phyloP scores from a whole-genome alignment of 2,329 filamentous ascomycete species.

The Hypoxylon sp. region DNA sequence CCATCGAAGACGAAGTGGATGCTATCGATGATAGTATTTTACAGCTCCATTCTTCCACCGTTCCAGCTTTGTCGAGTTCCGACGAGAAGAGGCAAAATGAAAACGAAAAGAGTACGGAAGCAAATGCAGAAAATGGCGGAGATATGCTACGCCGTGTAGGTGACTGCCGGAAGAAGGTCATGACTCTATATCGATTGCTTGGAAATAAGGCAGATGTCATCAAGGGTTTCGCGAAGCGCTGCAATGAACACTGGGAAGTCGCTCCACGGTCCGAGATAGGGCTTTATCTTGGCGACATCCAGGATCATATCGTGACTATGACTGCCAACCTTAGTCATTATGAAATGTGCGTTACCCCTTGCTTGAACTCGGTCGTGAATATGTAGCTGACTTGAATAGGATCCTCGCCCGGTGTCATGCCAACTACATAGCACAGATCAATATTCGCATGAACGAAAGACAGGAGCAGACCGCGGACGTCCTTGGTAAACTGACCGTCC shows the following conservation, averaged over 20 bases:
- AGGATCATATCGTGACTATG: slow-evolving; percentile 99
- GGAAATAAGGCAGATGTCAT: slow-evolving; percentile 99
- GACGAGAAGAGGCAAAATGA: slow-evolving; percentile 56
- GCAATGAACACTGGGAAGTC: slow-evolving; percentile 98
- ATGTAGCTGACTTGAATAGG: slow-evolving; percentile 61
- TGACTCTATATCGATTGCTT: slow-evolving; percentile 91
- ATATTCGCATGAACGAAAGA: slow-evolving; percentile 98
- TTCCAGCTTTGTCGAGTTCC: slow-evolving; percentile 58
- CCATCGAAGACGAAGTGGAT: slow-evolving; percentile 96
- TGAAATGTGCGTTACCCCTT: slow-evolving; percentile 79
- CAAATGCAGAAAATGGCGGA: slow-evolving; percentile 67
- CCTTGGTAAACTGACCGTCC: slow-evolving; percentile 91
- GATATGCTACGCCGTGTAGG: slow-evolving; percentile 95
- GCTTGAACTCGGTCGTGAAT: neutral
- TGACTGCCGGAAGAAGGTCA: slow-evolving; percentile 96
- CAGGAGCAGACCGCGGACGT: slow-evolving; percentile 97
- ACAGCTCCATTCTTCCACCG: slow-evolving; percentile 77
- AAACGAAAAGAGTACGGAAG: slow-evolving; percentile 64
- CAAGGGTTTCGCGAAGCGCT: slow-evolving; percentile 98
- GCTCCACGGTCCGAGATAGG: slow-evolving; percentile 96
- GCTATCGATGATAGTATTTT: slow-evolving; percentile 96
- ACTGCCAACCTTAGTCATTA: slow-evolving; percentile 96
- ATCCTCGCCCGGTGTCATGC: slow-evolving; percentile 91
- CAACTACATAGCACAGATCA: slow-evolving; percentile 99
- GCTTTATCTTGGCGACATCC: slow-evolving; percentile 97